Conservation (phyloP, 495 filamentous ascomycete species). For the Penicillium samsonianum region DNA sequence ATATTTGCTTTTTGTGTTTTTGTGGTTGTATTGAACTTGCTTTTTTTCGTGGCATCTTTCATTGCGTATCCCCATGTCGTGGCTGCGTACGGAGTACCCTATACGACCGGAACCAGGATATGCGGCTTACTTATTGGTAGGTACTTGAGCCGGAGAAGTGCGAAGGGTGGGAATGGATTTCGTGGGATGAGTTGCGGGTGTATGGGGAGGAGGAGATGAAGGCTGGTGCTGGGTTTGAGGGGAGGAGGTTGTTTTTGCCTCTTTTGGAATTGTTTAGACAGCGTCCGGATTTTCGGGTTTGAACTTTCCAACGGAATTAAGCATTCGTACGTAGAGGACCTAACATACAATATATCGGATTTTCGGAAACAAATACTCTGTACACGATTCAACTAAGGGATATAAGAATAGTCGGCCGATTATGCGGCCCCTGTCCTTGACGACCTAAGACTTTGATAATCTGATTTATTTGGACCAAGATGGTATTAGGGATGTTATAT, state of each 20-base stretch:
- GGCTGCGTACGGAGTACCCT: neutral
- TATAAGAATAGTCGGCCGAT: too few relatives aligned
- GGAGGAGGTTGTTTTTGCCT: slow-evolving; percentile 55
- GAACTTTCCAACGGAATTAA: neutral
- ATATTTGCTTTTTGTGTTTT: slow-evolving; percentile 1
- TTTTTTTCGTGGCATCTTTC: neutral
- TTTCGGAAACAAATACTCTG: neutral
- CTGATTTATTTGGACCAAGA: too few relatives aligned
- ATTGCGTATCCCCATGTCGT: neutral
- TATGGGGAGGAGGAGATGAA: slow-evolving; percentile 14
- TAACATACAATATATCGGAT: neutral
- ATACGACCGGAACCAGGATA: neutral
- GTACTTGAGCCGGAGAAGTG: slow-evolving; percentile 66
- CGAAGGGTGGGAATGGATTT: slow-evolving; percentile 61
- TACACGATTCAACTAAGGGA: neutral
- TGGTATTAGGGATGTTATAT: too few relatives aligned
- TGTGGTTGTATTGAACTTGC: neutral
- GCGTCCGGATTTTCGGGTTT: slow-evolving; percentile 32
- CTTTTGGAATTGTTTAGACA: slow-evolving; percentile 55
- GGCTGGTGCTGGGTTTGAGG: slow-evolving; percentile 7
- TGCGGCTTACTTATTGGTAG: slow-evolving; percentile 12
- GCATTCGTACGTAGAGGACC: neutral
- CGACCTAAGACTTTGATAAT: too few relatives aligned
- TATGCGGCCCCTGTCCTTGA: too few relatives aligned
- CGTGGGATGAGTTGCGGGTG: slow-evolving; percentile 46